phyloP scores from a whole-genome alignment of 2,329 filamentous ascomycete species.

The Pochonia chlamydosporia region DNA sequence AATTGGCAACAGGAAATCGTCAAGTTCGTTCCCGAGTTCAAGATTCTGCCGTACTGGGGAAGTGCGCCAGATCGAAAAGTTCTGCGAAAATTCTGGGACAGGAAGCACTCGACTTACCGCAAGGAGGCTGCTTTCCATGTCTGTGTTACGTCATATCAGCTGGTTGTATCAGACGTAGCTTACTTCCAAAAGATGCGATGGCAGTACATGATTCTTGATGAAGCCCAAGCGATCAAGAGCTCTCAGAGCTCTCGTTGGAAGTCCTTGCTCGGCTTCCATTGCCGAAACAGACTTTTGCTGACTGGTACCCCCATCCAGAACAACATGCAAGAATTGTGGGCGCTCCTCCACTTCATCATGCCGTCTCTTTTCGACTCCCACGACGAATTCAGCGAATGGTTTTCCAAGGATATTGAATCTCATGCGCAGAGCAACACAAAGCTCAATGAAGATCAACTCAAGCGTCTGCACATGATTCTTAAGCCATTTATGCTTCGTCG shows the following conservation, averaged over 20 bases:
- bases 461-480: constrained; percentile 95
- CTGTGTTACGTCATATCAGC: constrained; percentile 91
- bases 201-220: constrained; percentile 99
- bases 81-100: constrained; percentile 97
- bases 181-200: constrained; percentile 99
- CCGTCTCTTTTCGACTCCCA: constrained; percentile 95
- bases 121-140: constrained; percentile 94
- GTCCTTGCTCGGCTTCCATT: constrained; percentile 87
- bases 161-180: constrained; percentile 90
- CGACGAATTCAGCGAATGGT: constrained; percentile 91
- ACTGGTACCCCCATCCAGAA: constrained; percentile 98
- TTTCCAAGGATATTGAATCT: constrained; percentile 93
- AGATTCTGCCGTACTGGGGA: constrained; percentile 96
- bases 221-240: constrained; percentile 98
- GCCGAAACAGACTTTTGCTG: constrained; percentile 85
- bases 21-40: constrained; percentile 89
- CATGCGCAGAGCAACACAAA: constrained; percentile 99
- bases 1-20: constrained; percentile 99
- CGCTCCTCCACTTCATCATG: constrained; percentile 98
- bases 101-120: constrained; percentile 93
- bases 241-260: constrained; percentile 97
- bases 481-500: constrained; percentile 99
- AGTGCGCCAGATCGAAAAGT: constrained; percentile 91
- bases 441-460: constrained; percentile 95
- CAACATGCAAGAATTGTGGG: constrained; percentile 99